Evolutionary conservation across 2,329 filamentous ascomycete species (phyloP).

Genomic region (Keithomyces neogunnii): DNA sequence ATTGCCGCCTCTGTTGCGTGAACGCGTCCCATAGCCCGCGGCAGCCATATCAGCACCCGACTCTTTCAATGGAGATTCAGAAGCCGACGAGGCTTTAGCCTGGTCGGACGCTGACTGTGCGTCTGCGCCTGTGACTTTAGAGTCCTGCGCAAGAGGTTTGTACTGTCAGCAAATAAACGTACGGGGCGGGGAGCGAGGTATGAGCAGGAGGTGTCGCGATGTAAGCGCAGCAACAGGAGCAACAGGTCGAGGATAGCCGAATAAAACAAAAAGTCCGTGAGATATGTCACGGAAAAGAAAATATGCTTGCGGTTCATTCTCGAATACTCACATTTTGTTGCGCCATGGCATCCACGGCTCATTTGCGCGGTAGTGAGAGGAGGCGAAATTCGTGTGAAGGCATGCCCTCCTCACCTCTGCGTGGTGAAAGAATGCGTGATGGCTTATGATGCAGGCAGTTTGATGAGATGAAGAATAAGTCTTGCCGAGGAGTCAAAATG

Average conservation of each 20-base stretch:
- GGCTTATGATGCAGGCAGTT: not conserved
- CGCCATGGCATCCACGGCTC: conserved; percentile 28
- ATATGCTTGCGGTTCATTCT: not conserved
- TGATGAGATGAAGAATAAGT: not conserved
- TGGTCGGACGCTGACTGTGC: conserved; percentile 24
- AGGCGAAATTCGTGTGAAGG: conserved; percentile 19
- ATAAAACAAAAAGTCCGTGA: not conserved
- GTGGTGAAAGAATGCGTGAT: conserved; percentile 6
- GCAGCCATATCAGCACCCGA: conserved; percentile 45
- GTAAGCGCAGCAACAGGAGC: not conserved
- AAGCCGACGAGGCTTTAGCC: conserved; percentile 40
- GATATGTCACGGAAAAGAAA: not conserved
- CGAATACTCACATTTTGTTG: conserved; percentile 27
- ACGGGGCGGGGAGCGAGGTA: not conserved
- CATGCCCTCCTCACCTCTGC: conserved; percentile 16
- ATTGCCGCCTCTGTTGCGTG: conserved; percentile 74
- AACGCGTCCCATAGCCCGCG: conserved; percentile 83
- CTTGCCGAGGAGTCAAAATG: not conserved
- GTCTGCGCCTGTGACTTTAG: conserved; percentile 25
- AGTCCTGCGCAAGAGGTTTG: conserved; percentile 19
- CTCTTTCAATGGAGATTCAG: conserved; percentile 41
- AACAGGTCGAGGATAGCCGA: not conserved
- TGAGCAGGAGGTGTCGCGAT: not conserved
- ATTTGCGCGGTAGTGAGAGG: conserved; percentile 26
- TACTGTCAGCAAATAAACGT: not conserved